Conservation (phyloP, 2,329 filamentous ascomycete species). For the Sporothrix phasma region DNA sequence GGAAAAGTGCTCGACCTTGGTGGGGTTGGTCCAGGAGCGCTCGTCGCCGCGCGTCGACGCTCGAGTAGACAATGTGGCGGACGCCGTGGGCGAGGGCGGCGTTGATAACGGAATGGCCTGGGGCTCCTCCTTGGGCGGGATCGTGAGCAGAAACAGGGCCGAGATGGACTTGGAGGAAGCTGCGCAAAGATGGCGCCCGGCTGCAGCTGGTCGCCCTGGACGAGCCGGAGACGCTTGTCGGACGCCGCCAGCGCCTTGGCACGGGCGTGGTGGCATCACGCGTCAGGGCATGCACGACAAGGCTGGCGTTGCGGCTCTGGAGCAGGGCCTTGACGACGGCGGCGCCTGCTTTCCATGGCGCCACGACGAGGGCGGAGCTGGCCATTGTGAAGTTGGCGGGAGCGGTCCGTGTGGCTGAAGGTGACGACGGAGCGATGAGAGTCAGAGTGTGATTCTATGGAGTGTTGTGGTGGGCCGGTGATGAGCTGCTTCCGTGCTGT, state of each 20-base stretch:
- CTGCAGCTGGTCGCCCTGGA: conserved; percentile 27
- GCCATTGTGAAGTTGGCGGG: not conserved
- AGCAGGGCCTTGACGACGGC: conserved; percentile 16
- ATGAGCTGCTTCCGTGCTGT: too few relatives aligned
- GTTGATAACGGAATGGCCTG: conserved; percentile 28
- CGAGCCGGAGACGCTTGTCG: conserved; percentile 24
- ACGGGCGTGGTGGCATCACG: conserved; percentile 20
- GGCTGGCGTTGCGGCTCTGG: not conserved
- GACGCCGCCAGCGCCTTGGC: conserved; percentile 30
- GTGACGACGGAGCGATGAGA: too few relatives aligned
- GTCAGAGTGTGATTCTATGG: not conserved
- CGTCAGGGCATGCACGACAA: conserved; percentile 22
- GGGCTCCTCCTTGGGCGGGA: conserved; percentile 25
- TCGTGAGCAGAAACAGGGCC: conserved; percentile 28
- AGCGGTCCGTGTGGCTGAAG: too few relatives aligned
- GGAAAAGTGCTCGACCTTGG: conserved; percentile 23
- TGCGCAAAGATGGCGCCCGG: conserved; percentile 28
- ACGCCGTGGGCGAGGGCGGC: conserved; percentile 26
- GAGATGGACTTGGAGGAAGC: conserved; percentile 24
- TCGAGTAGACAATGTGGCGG: conserved; percentile 25
- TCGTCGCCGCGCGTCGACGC: conserved; percentile 26
- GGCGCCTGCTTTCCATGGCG: conserved; percentile 19
- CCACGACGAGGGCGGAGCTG: conserved; percentile 17
- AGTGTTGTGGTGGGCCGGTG: not conserved
- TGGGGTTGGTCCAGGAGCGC: conserved; percentile 23